phyloP scores from a whole-genome alignment of 257 asterid species.

The Jacaranda copaia region DNA sequence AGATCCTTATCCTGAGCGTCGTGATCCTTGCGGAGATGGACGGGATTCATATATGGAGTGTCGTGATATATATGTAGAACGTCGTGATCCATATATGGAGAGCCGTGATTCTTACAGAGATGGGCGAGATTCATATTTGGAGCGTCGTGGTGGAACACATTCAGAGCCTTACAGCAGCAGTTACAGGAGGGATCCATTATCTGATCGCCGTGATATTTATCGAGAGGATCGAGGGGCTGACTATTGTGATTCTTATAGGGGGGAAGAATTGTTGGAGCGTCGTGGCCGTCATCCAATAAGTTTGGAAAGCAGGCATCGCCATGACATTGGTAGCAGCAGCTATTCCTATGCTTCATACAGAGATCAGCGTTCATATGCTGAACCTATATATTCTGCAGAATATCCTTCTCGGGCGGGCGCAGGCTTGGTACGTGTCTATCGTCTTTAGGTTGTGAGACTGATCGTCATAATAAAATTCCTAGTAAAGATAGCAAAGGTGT shows the following conservation, averaged over 20 bases:
- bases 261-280: slow-evolving; percentile 40
- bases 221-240: slow-evolving; percentile 41
- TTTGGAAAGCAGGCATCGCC: slow-evolving; percentile 40
- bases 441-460: slow-evolving; percentile 27
- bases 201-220: slow-evolving; percentile 38
- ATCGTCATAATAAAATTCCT: slow-evolving; percentile 19
- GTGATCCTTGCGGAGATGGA: slow-evolving; percentile 41
- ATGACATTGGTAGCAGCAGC: slow-evolving; percentile 41
- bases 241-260: slow-evolving; percentile 49
- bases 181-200: slow-evolving; percentile 35
- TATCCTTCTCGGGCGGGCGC: slow-evolving; percentile 42
- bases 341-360: slow-evolving; percentile 44
- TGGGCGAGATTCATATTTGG: slow-evolving; percentile 39
- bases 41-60: slow-evolving; percentile 19
- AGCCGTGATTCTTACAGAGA: slow-evolving; percentile 42
- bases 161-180: slow-evolving; percentile 41
- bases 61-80: slow-evolving; percentile 32
- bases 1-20: slow-evolving; percentile 41
- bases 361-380: slow-evolving; percentile 43
- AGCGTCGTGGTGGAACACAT: slow-evolving; percentile 33
- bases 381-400: slow-evolving; percentile 44
- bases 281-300: slow-evolving; percentile 19
- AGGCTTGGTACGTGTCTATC: slow-evolving; percentile 45
- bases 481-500: neutral
- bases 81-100: slow-evolving; percentile 35